Percentiles rank a stretch among this genome's conserved stretches.
Evolutionary conservation across 202 grass and related monocot genomes (phyloP).

Genomic region (Miscanthus sacchariflorus): DNA sequence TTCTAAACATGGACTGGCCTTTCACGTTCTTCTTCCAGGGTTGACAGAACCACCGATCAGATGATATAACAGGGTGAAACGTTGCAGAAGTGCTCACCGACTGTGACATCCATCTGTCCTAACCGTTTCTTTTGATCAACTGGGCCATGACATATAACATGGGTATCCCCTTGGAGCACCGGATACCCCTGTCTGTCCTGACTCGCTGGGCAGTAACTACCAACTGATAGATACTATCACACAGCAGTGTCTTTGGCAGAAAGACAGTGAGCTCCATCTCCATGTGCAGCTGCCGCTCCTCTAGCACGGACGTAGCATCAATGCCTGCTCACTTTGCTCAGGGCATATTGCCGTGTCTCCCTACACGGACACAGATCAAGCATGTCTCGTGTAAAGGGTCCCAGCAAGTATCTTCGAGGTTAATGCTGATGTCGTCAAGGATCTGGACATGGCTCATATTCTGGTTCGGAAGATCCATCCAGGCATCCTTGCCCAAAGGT

Average conservation of each 20-base stretch:
- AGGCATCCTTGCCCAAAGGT: neutral
- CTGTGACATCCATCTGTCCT: neutral
- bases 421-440: constrained; percentile 22
- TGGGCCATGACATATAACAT: neutral
- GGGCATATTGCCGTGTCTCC: constrained; percentile 8
- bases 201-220: neutral
- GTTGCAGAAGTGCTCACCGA: neutral
- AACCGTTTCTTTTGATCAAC: neutral
- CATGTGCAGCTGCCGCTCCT: constrained; percentile 30
- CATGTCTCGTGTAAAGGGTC: neutral
- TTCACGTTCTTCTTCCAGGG: neutral
- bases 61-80: neutral
- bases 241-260: neutral
- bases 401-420: constrained; percentile 34
- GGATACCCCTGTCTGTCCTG: constrained; percentile 2
- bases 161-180: neutral
- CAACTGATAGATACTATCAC: constrained; percentile 11
- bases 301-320: neutral
- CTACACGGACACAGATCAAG: neutral
- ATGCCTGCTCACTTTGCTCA: neutral
- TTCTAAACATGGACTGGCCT: neutral
- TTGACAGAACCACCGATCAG: neutral
- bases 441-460: neutral
- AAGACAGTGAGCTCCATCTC: constrained; percentile 11
- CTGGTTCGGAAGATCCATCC: neutral